Conservation (phyloP, 768 basidiomycete genomes). For the Leccinellum albellum region DNA sequence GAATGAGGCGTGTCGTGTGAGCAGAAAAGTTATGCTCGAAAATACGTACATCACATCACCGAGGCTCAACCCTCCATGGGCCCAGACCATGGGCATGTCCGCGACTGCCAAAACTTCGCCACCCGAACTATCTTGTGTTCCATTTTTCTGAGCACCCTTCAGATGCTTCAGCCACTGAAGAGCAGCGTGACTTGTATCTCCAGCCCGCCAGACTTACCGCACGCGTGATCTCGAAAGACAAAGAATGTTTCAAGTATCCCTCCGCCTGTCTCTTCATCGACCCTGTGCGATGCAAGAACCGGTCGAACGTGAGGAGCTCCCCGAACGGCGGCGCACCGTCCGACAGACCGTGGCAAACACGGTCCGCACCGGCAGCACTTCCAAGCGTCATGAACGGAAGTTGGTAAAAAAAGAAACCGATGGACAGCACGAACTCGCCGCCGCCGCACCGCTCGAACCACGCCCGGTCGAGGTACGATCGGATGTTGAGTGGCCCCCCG, state of each 20-base stretch:
- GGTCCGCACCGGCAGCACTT: neutral
- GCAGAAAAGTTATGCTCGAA: neutral
- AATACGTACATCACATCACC: constrained; percentile 32
- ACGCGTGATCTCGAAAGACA: constrained; percentile 41
- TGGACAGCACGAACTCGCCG: constrained; percentile 39
- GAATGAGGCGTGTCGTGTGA: neutral
- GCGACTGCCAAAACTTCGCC: constrained; percentile 1
- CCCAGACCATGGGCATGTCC: constrained; percentile 9
- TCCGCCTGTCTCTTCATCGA: constrained; percentile 36
- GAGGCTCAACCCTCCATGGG: constrained; percentile 15
- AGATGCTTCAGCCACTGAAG: constrained; percentile 24
- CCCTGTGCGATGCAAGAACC: constrained; percentile 46
- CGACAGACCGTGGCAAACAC: neutral
- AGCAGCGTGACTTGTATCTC: constrained; percentile 3
- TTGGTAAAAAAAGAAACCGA: constrained; percentile 41
- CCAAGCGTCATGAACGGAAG: constrained; percentile 48
- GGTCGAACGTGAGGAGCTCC: constrained; percentile 40
- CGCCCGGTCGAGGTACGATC: constrained; percentile 44
- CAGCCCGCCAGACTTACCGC: constrained; percentile 5
- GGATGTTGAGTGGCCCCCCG: constrained; percentile 2
- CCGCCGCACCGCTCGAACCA: constrained; percentile 48
- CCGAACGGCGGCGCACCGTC: constrained; percentile 36
- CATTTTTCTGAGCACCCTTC: neutral
- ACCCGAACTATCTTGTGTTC: neutral
- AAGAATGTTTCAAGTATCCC: constrained; percentile 38